A percentile compares a stretch with the other conserved stretches of the same genome.
phyloP scores from a whole-genome alignment of 345 rosid species.

The Heritiera fomes region DNA sequence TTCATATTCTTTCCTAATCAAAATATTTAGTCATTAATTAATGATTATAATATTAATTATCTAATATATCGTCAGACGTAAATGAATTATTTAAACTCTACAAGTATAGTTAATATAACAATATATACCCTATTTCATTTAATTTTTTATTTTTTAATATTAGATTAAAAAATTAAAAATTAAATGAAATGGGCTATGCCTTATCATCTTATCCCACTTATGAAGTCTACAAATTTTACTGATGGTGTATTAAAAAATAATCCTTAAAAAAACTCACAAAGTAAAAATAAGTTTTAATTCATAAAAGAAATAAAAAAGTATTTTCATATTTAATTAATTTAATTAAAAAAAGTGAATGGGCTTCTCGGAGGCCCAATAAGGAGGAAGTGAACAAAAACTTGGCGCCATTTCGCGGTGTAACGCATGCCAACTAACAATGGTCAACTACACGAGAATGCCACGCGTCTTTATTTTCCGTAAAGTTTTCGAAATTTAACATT shows the following conservation, averaged over 20 bases:
- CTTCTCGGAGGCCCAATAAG: constrained; percentile 12
- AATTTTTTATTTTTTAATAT: no score
- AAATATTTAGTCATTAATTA: background rate
- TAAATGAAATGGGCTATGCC: no score
- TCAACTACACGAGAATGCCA: constrained; percentile 24
- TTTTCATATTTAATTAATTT: background rate
- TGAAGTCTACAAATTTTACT: no score
- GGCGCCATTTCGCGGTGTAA: constrained; percentile 3
- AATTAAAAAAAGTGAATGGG: background rate
- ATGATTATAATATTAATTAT: no score
- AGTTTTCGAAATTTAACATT: background rate
- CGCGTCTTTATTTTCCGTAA: constrained; percentile 14
- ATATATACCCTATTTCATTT: no score
- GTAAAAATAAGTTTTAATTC: background rate
- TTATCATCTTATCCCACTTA: no score
- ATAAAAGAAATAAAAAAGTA: background rate
- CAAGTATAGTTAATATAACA: no score
- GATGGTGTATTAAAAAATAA: no score
- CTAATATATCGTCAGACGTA: no score
- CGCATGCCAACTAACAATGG: constrained; percentile 1
- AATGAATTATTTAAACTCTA: no score
- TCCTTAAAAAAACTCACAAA: no score
- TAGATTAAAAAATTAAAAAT: no score
- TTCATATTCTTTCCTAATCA: background rate
- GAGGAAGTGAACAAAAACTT: background rate